Base-by-base conservation (phyloP, 1,284 basidiomycete genomes). In the Cryptococcus amylolentus region DNA sequence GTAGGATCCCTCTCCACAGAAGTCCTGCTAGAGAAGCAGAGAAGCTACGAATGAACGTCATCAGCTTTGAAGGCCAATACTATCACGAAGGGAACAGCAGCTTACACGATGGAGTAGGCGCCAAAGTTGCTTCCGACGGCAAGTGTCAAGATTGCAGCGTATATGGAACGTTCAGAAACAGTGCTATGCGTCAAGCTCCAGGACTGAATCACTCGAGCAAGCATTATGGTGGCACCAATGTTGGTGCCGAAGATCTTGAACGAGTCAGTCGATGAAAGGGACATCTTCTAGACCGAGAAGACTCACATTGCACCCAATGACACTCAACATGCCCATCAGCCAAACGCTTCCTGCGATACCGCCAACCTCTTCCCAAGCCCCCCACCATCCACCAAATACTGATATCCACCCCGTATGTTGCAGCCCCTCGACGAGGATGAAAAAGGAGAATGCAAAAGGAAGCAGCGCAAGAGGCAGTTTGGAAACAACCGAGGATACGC, bases 371-470 rank as follows among this genome's bases (percentile, higher is more conserved):
- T 78, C 79, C 81, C 81, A 84, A 7, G 78, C 76, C 1, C 67
- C 68, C 83, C 83, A 84, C 87, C 92, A 95, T 5, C 69, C 67
- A 0, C 86, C 86, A 72, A 96, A 94, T 18, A 96, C 82, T 27
- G 85, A 81, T 27, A 97, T 91, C 91, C 95, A 98, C n/a, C 92
- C 92, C 52, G 88, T 86, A 56, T 86, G 82, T 5, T 85, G 82
- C 8, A 98, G 81, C 0, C 84, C 88, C 70, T 95, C 88, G 53
- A 96, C 91, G 48, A 98, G 84, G 66, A 98, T 91, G 78, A 98
- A 98, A 80, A 96, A 92, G 5, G 88, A 87, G 72, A 98, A 92
- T 0, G 93, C 90, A 69, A 98, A 98, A 0, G 92, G 92, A 10
- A 97, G 80, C 7, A 98, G 65, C 1, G 60, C 60, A 49, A 69